phyloP scores from a whole-genome alignment of 192 early-diverging fungal species.

The Linnemannia elongata region DNA sequence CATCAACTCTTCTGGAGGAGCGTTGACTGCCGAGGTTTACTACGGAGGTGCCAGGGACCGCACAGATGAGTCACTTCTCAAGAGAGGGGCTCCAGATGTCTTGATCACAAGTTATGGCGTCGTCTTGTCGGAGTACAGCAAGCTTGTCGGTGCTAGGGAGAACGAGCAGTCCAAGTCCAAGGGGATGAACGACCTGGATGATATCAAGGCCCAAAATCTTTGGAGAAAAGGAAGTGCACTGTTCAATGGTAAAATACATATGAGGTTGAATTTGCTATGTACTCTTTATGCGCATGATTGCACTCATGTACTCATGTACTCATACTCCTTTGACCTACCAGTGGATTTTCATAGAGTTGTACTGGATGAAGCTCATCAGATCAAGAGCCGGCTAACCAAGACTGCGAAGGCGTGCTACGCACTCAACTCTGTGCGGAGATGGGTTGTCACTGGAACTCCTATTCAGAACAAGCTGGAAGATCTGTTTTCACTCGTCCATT shows the following conservation, averaged over 20 bases:
- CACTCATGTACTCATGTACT: neutral
- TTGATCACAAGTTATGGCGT: slow-evolving; percentile 68
- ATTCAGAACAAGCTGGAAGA: slow-evolving; percentile 91
- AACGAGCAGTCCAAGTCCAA: slow-evolving; percentile 5
- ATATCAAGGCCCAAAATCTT: slow-evolving; percentile 30
- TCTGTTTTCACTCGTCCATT: slow-evolving; percentile 86
- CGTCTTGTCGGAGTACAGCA: slow-evolving; percentile 57
- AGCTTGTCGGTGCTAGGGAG: neutral
- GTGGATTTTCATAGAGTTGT: slow-evolving; percentile 90
- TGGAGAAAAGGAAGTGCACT: slow-evolving; percentile 41
- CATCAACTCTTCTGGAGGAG: slow-evolving; percentile 54
- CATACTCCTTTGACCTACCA: slow-evolving; percentile 26
- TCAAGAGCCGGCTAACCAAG: slow-evolving; percentile 84
- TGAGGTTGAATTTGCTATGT: neutral
- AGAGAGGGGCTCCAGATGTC: slow-evolving; percentile 54
- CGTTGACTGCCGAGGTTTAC: slow-evolving; percentile 61
- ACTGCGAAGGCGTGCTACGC: slow-evolving; percentile 81
- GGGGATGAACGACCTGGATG: slow-evolving; percentile 7
- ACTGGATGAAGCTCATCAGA: slow-evolving; percentile 95
- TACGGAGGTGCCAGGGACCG: slow-evolving; percentile 57
- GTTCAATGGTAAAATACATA: slow-evolving; percentile 41
- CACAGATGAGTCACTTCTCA: slow-evolving; percentile 22
- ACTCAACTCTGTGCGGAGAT: slow-evolving; percentile 77
- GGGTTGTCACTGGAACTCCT: slow-evolving; percentile 96
- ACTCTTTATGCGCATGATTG: neutral